phyloP scores from a whole-genome alignment of 345 rosid genomes.

The Lepidium africanum region DNA sequence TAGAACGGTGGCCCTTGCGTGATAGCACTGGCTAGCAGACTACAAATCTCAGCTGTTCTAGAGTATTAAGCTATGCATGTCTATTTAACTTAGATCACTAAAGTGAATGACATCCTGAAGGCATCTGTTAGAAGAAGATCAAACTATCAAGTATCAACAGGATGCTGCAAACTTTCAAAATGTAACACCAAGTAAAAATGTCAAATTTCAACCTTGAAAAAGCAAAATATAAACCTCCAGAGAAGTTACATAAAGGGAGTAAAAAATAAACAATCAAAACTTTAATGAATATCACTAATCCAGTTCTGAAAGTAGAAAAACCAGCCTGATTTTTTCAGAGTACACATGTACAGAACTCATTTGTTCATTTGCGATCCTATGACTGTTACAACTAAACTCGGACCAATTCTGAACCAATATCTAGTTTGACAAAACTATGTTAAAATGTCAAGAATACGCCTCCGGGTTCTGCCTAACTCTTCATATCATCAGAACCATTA shows the following conservation, averaged over 20 bases:
- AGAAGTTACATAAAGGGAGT: neutral
- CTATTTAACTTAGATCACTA: neutral
- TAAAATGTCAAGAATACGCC: constrained; percentile 9
- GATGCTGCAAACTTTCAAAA: constrained; percentile 7
- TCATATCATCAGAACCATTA: constrained; percentile 53
- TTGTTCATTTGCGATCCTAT: constrained; percentile 28
- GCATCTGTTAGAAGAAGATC: neutral
- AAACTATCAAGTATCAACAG: neutral
- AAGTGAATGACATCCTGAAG: neutral
- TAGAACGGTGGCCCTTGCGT: neutral
- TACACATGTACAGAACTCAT: constrained; percentile 21
- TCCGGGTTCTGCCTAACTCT: constrained; percentile 37
- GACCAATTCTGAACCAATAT: constrained; percentile 2
- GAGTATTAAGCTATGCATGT: neutral
- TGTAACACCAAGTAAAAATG: neutral
- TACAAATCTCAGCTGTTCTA: neutral
- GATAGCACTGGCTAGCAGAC: neutral
- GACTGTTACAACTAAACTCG: constrained; percentile 1
- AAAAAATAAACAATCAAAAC: constrained; percentile 5
- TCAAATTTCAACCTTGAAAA: neutral
- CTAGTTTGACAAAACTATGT: constrained; percentile 17
- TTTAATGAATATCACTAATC: constrained; percentile 17
- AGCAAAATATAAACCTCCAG: neutral
- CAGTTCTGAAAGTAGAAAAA: constrained; percentile 12
- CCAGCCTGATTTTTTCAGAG: constrained; percentile 6